phyloP scores from a whole-genome alignment of 495 filamentous ascomycete genomes.

The Neurospora sp. region DNA sequence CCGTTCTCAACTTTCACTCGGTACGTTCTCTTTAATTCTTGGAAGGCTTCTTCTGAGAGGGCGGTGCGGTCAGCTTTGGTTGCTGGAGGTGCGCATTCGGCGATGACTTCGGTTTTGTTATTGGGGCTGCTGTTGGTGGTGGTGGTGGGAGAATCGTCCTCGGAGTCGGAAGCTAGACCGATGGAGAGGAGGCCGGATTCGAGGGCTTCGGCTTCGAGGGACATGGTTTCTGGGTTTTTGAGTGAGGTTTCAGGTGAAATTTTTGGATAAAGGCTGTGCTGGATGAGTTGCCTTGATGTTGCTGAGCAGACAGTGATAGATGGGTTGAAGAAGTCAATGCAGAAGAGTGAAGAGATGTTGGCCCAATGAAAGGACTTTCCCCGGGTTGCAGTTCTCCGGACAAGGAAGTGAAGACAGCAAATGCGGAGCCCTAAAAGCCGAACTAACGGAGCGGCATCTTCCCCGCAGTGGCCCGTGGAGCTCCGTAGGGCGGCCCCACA shows the following conservation, averaged over 20 bases:
- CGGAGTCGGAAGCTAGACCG: slow-evolving; percentile 26
- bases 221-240: background rate
- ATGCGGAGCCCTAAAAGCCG: background rate
- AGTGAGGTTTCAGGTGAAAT: background rate
- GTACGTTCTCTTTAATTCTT: slow-evolving; percentile 26
- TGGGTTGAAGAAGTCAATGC: background rate
- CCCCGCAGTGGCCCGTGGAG: background rate
- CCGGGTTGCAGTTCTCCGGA: background rate
- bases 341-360: background rate
- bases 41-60: slow-evolving; percentile 35
- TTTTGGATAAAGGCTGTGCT: background rate
- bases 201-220: slow-evolving; percentile 15
- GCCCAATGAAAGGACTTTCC: background rate
- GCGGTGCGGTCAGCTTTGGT: slow-evolving; percentile 27
- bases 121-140: slow-evolving; percentile 4
- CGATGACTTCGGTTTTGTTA: background rate
- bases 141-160: slow-evolving; percentile 3
- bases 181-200: slow-evolving; percentile 27
- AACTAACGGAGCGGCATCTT: background rate
- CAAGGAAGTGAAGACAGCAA: background rate
- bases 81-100: background rate
- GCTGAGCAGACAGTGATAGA: no score
- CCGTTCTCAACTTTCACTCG: slow-evolving; percentile 36
- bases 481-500: background rate
- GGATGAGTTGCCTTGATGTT: background rate